These are phyloP conservation scores for Chondrus crispus DNA, from an alignment of 23 red algal genomes.

Conservation along the genomic window DNA sequence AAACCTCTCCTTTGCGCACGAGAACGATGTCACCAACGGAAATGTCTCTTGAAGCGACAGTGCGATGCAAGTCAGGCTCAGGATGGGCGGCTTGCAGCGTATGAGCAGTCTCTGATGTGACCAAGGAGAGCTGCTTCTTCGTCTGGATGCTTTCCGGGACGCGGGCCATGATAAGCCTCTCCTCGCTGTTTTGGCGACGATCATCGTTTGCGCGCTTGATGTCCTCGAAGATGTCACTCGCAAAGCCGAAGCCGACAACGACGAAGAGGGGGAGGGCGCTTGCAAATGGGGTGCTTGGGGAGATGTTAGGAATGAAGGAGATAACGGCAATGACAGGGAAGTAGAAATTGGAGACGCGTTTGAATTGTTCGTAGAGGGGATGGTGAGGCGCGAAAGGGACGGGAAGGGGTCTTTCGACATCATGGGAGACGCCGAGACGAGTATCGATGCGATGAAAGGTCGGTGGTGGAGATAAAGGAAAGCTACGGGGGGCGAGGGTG, in stretches of 20 bases:
- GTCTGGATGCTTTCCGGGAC: background rate
- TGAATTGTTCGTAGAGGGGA: conserved; percentile 91
- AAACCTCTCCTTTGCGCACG: conserved; percentile 63
- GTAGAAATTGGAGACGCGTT: conserved; percentile 81
- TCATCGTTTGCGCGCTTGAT: conserved; percentile 58
- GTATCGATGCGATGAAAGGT: too few relatives aligned
- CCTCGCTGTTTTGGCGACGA: conserved; percentile 53
- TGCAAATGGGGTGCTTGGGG: conserved; percentile 57
- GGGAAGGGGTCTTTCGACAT: too few relatives aligned
- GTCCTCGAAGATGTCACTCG: conserved; percentile 84
- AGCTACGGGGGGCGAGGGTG: too few relatives aligned
- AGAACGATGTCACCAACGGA: conserved; percentile 90
- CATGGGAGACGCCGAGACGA: too few relatives aligned
- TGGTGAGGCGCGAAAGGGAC: too few relatives aligned
- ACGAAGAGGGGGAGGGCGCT: conserved; percentile 76
- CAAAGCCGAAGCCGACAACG: conserved; percentile 81
- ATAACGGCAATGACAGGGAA: conserved; percentile 80
- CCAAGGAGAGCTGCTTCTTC: background rate
- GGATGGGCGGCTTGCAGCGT: background rate
- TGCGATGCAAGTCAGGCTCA: conserved; percentile 26
- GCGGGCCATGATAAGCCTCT: conserved; percentile 40
- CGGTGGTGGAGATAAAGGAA: too few relatives aligned
- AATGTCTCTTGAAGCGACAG: conserved; percentile 53
- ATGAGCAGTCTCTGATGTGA: background rate
- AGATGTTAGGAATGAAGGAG: conserved; percentile 84